A percentile compares a stretch with the other conserved stretches of the same genome.
These are phyloP conservation scores for Wickerhamiella sergipiensis DNA, from an alignment of 805 yeast genomes.

Conservation along the genomic window DNA sequence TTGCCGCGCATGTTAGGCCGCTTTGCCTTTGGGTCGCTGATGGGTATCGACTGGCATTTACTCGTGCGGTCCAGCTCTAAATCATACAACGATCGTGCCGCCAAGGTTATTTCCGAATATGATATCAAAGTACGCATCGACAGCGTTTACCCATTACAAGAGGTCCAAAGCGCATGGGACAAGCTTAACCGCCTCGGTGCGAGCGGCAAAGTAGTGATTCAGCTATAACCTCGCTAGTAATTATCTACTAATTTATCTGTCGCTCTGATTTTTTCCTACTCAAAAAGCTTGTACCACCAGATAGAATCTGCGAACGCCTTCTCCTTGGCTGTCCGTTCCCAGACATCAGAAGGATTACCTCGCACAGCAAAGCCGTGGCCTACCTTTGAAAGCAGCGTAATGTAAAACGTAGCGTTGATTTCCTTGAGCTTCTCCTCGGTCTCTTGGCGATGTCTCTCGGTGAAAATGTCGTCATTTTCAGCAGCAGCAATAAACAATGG, in stretches of 20 bases:
- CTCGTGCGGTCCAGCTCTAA: constrained; percentile 18
- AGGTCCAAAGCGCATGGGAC: constrained; percentile 40
- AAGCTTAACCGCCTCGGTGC: constrained; percentile 34
- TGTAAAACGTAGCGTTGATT: constrained; percentile 41
- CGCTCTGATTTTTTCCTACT: neutral
- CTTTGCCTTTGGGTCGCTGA: constrained; percentile 18
- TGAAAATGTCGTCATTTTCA: constrained; percentile 49
- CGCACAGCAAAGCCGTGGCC: constrained; percentile 70
- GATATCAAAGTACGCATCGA: constrained; percentile 38
- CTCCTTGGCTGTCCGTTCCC: constrained; percentile 49
- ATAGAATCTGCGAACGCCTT: constrained; percentile 39
- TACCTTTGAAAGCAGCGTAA: constrained; percentile 49
- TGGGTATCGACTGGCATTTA: constrained; percentile 21
- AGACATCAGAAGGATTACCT: constrained; percentile 48
- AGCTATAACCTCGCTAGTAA: no score
- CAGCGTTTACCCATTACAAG: constrained; percentile 35
- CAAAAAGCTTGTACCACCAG: constrained; percentile 15
- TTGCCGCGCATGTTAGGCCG: constrained; percentile 18
- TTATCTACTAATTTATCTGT: no score
- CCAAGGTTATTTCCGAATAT: constrained; percentile 34
- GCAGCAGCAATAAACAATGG: constrained; percentile 68
- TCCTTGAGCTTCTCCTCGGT: constrained; percentile 47
- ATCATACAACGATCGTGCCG: constrained; percentile 26
- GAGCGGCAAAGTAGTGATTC: constrained; percentile 55
- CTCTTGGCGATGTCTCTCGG: constrained; percentile 46